phyloP scores from a whole-genome alignment of 495 filamentous ascomycete genomes.

The Mytilinidion resinicola region DNA sequence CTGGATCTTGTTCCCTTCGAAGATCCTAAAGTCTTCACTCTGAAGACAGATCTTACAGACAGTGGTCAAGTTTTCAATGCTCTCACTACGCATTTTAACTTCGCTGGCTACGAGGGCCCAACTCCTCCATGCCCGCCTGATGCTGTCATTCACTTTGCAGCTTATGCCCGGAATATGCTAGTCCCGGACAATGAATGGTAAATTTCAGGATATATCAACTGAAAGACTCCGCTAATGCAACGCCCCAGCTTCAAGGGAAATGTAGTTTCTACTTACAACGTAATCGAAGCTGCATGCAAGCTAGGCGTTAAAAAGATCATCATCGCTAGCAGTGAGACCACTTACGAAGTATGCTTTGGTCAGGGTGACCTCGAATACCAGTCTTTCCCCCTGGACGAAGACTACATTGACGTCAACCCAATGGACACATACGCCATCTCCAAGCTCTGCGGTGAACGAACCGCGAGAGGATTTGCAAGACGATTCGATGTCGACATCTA shows the following conservation, averaged over 20 bases:
- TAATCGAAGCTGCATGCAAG: conserved; percentile 56
- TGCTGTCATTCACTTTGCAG: conserved; percentile 57
- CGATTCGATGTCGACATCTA: conserved; percentile 54
- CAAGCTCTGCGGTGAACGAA: conserved; percentile 53
- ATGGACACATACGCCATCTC: conserved; percentile 55
- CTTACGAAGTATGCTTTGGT: conserved; percentile 54
- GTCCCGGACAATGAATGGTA: conserved; percentile 52
- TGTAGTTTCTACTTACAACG: conserved; percentile 49
- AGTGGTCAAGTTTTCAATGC: conserved; percentile 55
- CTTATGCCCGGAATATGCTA: conserved; percentile 54
- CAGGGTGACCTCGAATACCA: conserved; percentile 52
- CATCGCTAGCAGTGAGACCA: conserved; percentile 51
- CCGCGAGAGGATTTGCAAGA: conserved; percentile 49
- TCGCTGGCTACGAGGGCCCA: conserved; percentile 43
- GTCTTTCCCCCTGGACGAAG: conserved; percentile 48
- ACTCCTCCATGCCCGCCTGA: conserved; percentile 43
- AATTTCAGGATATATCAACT: no score
- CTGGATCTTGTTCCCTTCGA: conserved; percentile 48
- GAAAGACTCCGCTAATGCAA: no score
- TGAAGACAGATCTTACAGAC: conserved; percentile 54
- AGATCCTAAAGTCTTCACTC: conserved; percentile 47
- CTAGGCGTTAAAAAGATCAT: conserved; percentile 57
- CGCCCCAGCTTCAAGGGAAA: conserved; percentile 44
- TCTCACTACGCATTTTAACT: conserved; percentile 50
- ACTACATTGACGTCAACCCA: conserved; percentile 48